Conservation (phyloP, 2,329 filamentous ascomycete genomes). For the Bisporella sp. region DNA sequence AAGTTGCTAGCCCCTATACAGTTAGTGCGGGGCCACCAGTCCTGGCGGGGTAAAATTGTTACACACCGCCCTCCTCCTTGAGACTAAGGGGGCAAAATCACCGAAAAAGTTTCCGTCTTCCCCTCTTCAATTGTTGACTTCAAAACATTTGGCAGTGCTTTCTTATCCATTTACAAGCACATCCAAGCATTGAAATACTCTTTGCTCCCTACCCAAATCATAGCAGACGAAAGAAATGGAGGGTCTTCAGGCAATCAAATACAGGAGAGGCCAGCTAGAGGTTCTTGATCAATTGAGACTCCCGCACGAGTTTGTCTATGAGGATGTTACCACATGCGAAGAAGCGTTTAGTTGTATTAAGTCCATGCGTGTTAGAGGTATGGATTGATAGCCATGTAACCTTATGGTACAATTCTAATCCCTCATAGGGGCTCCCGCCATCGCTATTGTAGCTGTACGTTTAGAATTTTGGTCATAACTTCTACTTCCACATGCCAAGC, state of each 20-base stretch:
- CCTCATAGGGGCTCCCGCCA: slow-evolving; percentile 70
- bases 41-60: no score
- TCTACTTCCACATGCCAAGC: no score
- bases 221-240: slow-evolving; percentile 11
- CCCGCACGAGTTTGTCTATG: slow-evolving; percentile 74
- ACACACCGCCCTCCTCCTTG: no score
- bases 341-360: slow-evolving; percentile 80
- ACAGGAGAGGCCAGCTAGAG: slow-evolving; percentile 62
- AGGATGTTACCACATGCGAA: slow-evolving; percentile 60
- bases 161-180: not conserved
- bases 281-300: slow-evolving; percentile 80
- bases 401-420: no score
- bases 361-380: slow-evolving; percentile 67
- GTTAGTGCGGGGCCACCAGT: no score
- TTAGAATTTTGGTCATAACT: not conserved
- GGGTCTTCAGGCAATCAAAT: slow-evolving; percentile 70
- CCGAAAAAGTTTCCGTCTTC: no score
- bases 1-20: no score
- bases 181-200: not conserved
- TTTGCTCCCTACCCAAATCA: not conserved
- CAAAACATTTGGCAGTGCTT: not conserved
- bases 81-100: no score
- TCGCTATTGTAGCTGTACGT: slow-evolving; percentile 84
- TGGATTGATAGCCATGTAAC: not conserved
- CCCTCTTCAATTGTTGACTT: no score